Evolutionary conservation across 495 filamentous ascomycete genomes (phyloP).

Genomic region (Articulospora tetracladia): DNA sequence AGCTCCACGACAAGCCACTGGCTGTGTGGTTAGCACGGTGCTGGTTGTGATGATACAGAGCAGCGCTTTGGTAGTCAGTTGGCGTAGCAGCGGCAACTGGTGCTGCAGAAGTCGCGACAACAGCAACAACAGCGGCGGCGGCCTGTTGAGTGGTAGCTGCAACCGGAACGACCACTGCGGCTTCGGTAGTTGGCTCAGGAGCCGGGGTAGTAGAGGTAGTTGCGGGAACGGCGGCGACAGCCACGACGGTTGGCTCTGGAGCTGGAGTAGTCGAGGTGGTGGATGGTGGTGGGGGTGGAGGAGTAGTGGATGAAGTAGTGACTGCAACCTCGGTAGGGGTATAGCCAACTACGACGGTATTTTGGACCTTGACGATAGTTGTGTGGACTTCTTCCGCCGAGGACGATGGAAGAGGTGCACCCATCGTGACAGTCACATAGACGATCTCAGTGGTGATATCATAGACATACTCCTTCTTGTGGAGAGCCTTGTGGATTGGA

Average conservation of each 20-base stretch:
- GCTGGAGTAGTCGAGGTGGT: conserved; percentile 14
- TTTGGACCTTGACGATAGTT: conserved; percentile 10
- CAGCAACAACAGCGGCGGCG: conserved; percentile 16
- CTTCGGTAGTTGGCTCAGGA: conserved; percentile 10
- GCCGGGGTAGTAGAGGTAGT: conserved; percentile 4
- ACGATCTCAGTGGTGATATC: conserved; percentile 51
- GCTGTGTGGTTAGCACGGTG: conserved; percentile 83
- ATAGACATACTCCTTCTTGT: conserved; percentile 52
- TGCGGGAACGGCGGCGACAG: conserved; percentile 7
- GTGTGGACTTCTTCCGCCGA: not conserved
- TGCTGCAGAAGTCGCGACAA: conserved; percentile 17
- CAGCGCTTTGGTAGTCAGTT: conserved; percentile 34
- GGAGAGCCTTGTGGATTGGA: conserved; percentile 41
- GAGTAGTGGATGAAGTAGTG: conserved; percentile 8
- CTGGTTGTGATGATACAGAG: conserved; percentile 74
- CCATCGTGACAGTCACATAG: conserved; percentile 56
- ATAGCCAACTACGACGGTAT: conserved; percentile 11
- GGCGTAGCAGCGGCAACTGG: conserved; percentile 19
- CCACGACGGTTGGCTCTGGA: conserved; percentile 6
- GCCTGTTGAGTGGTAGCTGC: not conserved
- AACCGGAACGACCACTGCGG: conserved; percentile 14
- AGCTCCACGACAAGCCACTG: conserved; percentile 57
- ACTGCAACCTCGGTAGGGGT: conserved; percentile 6
- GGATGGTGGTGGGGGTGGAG: conserved; percentile 18
- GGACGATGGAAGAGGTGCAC: conserved; percentile 25